Conservation (phyloP, 2,329 filamentous ascomycete genomes). For the Cytospora leucostoma region DNA sequence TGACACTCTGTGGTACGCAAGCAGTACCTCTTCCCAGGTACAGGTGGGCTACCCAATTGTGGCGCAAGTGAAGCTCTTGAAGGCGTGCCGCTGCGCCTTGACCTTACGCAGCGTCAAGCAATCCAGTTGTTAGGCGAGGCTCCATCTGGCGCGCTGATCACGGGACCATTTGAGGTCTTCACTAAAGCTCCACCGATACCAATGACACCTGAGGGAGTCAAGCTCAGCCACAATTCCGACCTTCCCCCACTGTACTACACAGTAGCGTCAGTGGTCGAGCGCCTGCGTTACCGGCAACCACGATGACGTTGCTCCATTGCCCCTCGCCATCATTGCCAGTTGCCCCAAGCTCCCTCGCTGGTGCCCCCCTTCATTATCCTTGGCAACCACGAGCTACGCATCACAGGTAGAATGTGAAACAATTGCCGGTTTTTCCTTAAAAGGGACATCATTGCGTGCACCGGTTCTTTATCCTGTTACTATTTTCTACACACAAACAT, state of each 20-base stretch:
- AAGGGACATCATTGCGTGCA: constrained; percentile 2
- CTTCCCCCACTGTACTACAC: constrained; percentile 10
- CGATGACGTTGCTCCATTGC: constrained; percentile 28
- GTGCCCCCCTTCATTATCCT: constrained; percentile 1
- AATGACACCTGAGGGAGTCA: background rate
- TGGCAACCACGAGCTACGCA: constrained; percentile 3
- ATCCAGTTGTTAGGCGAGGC: background rate
- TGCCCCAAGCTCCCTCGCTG: constrained; percentile 1
- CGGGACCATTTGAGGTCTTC: background rate
- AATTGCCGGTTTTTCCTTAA: background rate
- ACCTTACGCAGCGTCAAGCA: background rate
- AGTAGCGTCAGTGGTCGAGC: background rate
- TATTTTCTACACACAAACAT: background rate
- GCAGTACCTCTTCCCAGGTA: no score
- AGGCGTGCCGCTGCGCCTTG: background rate
- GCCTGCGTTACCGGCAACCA: constrained; percentile 11
- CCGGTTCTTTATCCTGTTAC: background rate
- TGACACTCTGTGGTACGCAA: no score
- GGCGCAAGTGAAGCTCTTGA: background rate
- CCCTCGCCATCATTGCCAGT: constrained; percentile 10
- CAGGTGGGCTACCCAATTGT: background rate
- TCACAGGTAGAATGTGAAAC: background rate
- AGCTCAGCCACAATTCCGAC: constrained; percentile 4
- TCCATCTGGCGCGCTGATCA: background rate
- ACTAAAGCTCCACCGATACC: background rate